Percentiles rank a stretch among this genome's conserved stretches.
Evolutionary conservation across 805 yeast species (phyloP).

Genomic region (Kodamaea hsintzibuensis): DNA sequence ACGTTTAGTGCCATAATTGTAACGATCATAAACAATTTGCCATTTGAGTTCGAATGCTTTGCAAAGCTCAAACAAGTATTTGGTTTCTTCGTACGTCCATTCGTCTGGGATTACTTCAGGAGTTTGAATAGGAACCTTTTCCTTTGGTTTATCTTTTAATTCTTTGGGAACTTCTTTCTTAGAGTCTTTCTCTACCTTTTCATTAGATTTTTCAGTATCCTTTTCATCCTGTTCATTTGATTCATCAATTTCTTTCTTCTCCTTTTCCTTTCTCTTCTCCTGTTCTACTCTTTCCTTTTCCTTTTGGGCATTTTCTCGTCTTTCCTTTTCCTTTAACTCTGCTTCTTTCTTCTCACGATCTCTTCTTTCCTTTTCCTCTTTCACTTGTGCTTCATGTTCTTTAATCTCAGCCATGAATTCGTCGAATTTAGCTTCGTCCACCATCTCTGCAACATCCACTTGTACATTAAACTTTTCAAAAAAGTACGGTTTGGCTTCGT

Average conservation of each 20-base stretch:
- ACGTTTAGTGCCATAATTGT: conserved; percentile 37
- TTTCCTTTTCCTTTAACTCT: conserved; percentile 14
- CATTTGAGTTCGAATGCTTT: conserved; percentile 62
- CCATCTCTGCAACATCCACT: conserved; percentile 68
- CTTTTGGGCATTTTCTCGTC: conserved; percentile 11
- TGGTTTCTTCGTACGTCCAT: conserved; percentile 81
- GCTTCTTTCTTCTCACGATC: conserved; percentile 13
- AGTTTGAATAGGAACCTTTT: not conserved
- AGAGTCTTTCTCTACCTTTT: conserved; percentile 6
- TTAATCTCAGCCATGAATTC: conserved; percentile 47
- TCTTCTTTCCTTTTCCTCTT: conserved; percentile 2
- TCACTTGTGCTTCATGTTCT: conserved; percentile 19
- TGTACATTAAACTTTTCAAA: conserved; percentile 75
- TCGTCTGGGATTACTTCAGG: conserved; percentile 15
- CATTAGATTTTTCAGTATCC: conserved; percentile 14
- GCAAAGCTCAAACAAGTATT: conserved; percentile 73
- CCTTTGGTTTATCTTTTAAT: conserved; percentile 1
- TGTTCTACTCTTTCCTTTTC: conserved; percentile 11
- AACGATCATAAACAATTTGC: conserved; percentile 66
- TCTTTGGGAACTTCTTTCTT: conserved; percentile 11
- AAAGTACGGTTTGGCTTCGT: conserved; percentile 47
- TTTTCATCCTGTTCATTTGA: conserved; percentile 10
- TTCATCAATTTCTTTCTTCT: conserved; percentile 5
- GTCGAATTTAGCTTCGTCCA: conserved; percentile 58
- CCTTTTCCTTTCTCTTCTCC: conserved; percentile 3